Percentiles rank a stretch among this genome's conserved stretches.
phyloP scores from a whole-genome alignment of 2,329 filamentous ascomycete genomes.

The Talaromyces pinophilus region DNA sequence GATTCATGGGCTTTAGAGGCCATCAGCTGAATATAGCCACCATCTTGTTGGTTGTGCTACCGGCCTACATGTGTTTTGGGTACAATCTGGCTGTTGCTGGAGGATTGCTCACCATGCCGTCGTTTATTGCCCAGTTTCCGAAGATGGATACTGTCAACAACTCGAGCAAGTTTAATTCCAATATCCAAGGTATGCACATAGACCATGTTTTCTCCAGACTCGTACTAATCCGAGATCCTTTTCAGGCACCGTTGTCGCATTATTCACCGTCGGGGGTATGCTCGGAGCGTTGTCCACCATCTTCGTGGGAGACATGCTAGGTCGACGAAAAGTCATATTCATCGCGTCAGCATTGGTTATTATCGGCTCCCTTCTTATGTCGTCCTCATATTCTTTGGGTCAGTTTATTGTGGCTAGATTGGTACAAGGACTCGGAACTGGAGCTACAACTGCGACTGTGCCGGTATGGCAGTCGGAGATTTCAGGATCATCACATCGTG shows the following conservation, averaged over 20 bases:
- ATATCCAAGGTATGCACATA: conserved; percentile 40
- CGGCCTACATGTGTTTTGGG: conserved; percentile 48
- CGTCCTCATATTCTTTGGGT: conserved; percentile 45
- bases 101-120: conserved; percentile 63
- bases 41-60: conserved; percentile 33
- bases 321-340: conserved; percentile 48
- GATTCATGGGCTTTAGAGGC: conserved; percentile 32
- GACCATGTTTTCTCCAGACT: neutral
- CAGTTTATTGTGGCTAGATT: conserved; percentile 51
- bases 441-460: conserved; percentile 49
- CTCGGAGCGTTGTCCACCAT: conserved; percentile 50
- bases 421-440: conserved; percentile 47
- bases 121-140: conserved; percentile 57
- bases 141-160: conserved; percentile 52
- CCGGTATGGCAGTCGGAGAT: conserved; percentile 50
- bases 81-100: conserved; percentile 56
- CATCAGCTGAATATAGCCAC: conserved; percentile 27
- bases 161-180: conserved; percentile 46
- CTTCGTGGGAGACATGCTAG: conserved; percentile 48
- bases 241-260: conserved; percentile 43
- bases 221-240: neutral
- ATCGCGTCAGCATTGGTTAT: conserved; percentile 42
- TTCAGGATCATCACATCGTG: conserved; percentile 46
- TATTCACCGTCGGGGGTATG: conserved; percentile 50
- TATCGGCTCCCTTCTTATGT: conserved; percentile 49